phyloP scores from a whole-genome alignment of 2,329 filamentous ascomycete genomes.

The Dothistroma pini region DNA sequence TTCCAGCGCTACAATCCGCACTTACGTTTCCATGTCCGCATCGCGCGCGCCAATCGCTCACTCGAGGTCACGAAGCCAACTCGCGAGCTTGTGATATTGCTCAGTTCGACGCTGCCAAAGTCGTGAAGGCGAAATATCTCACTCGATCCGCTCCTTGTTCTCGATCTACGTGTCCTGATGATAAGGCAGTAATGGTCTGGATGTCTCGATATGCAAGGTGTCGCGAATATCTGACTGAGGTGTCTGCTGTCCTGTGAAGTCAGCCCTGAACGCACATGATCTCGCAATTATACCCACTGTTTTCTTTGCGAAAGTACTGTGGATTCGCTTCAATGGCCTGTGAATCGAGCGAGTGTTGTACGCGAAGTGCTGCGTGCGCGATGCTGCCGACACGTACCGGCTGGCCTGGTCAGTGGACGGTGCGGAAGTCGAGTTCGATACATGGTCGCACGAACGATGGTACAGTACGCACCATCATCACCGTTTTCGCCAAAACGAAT shows the following conservation, averaged over 20 bases:
- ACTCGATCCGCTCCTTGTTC: too few relatives aligned
- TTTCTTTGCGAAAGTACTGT: background rate
- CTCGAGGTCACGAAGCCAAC: background rate
- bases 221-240: background rate
- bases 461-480: background rate
- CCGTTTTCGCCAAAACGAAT: background rate
- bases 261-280: background rate
- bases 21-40: background rate
- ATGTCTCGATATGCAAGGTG: background rate
- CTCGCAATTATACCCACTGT: background rate
- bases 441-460: background rate
- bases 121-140: too few relatives aligned
- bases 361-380: background rate
- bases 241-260: background rate
- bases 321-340: background rate
- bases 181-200: background rate
- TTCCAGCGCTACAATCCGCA: background rate
- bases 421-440: background rate
- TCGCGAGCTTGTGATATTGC: background rate
- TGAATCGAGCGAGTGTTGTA: slow-evolving; percentile 1
- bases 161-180: background rate
- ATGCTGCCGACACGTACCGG: background rate
- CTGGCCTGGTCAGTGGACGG: background rate
- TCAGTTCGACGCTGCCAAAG: background rate
- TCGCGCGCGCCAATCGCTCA: background rate